A percentile compares a stretch with the other conserved stretches of the same genome.
Conservation (phyloP, 371 early-diverging fungal genomes). For the Mucor lusitanicus region DNA sequence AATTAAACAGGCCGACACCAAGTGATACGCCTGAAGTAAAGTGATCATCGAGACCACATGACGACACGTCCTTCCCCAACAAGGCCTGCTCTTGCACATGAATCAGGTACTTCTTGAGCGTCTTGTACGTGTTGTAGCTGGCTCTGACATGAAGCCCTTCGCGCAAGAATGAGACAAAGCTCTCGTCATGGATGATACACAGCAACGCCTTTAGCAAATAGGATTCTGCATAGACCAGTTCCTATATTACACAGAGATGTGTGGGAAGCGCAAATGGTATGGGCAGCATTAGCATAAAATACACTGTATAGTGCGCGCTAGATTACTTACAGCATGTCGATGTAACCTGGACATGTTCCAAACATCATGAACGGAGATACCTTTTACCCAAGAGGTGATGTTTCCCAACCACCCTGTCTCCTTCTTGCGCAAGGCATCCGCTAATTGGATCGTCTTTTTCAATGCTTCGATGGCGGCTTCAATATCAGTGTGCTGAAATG, state of each 20-base stretch:
- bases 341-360: constrained; percentile 65
- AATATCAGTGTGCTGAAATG: constrained; percentile 72
- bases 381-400: constrained; percentile 42
- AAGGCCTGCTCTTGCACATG: constrained; percentile 38
- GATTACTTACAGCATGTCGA: constrained; percentile 64
- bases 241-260: constrained; percentile 29
- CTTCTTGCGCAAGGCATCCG: constrained; percentile 56
- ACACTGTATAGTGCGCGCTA: neutral
- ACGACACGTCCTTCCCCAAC: constrained; percentile 32
- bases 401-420: constrained; percentile 39
- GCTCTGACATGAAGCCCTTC: constrained; percentile 75
- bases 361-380: constrained; percentile 44
- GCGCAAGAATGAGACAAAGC: constrained; percentile 69
- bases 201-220: constrained; percentile 70
- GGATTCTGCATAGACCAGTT: constrained; percentile 77
- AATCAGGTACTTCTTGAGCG: constrained; percentile 54
- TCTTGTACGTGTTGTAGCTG: constrained; percentile 66
- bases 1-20: constrained; percentile 64
- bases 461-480: constrained; percentile 60
- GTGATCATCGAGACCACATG: constrained; percentile 63
- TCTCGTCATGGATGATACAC: constrained; percentile 69
- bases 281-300: neutral
- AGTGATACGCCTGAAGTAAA: constrained; percentile 78
- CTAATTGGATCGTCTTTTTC: constrained; percentile 59
- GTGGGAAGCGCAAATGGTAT: constrained; percentile 5